Evolutionary conservation across 2,329 filamentous ascomycete species (phyloP).

Genomic region (Shiraia bambusicola): DNA sequence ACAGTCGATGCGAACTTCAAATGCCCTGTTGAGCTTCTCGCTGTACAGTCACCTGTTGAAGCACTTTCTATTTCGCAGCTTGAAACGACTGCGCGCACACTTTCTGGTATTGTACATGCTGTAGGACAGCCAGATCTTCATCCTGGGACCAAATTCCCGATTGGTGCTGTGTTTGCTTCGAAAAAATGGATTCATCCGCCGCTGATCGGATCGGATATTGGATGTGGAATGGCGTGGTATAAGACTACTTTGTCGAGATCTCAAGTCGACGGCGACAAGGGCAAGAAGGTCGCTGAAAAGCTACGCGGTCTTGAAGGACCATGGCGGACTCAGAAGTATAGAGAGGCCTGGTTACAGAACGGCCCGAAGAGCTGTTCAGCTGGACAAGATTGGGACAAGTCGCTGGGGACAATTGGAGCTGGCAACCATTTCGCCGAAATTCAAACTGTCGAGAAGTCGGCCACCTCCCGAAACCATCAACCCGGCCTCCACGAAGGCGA

Average conservation of each 20-base stretch:
- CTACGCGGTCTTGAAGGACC: constrained; percentile 40
- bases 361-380: constrained; percentile 21
- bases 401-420: constrained; percentile 43
- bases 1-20: constrained; percentile 19
- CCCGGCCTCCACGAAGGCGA: constrained; percentile 27
- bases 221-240: constrained; percentile 46
- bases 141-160: constrained; percentile 42
- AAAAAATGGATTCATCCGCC: constrained; percentile 42
- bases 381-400: constrained; percentile 35
- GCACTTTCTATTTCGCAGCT: constrained; percentile 34
- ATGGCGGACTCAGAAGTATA: constrained; percentile 29
- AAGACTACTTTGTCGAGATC: constrained; percentile 30
- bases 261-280: constrained; percentile 39
- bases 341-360: constrained; percentile 34
- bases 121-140: constrained; percentile 43
- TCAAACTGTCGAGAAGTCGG: constrained; percentile 39
- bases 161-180: constrained; percentile 41
- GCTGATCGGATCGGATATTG: constrained; percentile 44
- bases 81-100: constrained; percentile 29
- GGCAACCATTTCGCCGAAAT: constrained; percentile 46
- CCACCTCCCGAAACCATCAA: constrained; percentile 4
- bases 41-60: constrained; percentile 32
- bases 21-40: constrained; percentile 26
- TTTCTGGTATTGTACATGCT: constrained; percentile 40
- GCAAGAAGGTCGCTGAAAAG: constrained; percentile 39